A percentile compares a stretch with the other conserved stretches of the same genome.
Conservation (phyloP, 2,329 filamentous ascomycete genomes). For the Calonectria pseudoreteaudii region DNA sequence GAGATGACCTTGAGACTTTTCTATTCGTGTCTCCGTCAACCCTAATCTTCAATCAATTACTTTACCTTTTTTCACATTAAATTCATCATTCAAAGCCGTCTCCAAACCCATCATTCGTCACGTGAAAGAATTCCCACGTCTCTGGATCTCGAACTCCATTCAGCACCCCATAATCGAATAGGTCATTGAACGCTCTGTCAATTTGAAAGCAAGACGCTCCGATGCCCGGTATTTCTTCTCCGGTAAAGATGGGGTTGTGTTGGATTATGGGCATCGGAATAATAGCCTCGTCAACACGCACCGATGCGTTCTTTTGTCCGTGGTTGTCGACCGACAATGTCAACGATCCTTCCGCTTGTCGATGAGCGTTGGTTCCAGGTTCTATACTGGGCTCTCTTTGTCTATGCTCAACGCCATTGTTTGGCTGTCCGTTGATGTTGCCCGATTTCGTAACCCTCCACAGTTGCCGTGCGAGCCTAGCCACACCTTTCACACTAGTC, state of each 20-base stretch:
- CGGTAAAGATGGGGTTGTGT: background rate
- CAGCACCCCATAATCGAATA: conserved; percentile 22
- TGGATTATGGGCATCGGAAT: conserved; percentile 9
- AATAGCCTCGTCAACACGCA: background rate
- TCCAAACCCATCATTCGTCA: background rate
- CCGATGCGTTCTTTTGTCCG: background rate
- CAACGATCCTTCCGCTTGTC: background rate
- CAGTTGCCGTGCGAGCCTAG: conserved; percentile 15
- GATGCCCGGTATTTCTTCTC: background rate
- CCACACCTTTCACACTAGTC: conserved; percentile 24
- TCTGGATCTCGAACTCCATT: conserved; percentile 22
- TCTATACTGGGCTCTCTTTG: background rate
- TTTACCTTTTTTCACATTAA: background rate
- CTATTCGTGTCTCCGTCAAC: background rate
- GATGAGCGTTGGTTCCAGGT: background rate
- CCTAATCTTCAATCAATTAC: background rate
- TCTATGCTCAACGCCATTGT: background rate
- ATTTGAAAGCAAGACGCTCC: conserved; percentile 9
- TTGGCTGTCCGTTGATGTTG: background rate
- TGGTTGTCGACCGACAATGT: background rate
- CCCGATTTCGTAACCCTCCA: conserved; percentile 7
- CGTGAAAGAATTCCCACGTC: conserved; percentile 23
- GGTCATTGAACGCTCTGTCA: conserved; percentile 13
- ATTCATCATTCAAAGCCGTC: background rate
- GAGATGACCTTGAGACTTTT: background rate